Evolutionary conservation across 495 filamentous ascomycete species (phyloP).

Genomic region (Annulohypoxylon moriforme): DNA sequence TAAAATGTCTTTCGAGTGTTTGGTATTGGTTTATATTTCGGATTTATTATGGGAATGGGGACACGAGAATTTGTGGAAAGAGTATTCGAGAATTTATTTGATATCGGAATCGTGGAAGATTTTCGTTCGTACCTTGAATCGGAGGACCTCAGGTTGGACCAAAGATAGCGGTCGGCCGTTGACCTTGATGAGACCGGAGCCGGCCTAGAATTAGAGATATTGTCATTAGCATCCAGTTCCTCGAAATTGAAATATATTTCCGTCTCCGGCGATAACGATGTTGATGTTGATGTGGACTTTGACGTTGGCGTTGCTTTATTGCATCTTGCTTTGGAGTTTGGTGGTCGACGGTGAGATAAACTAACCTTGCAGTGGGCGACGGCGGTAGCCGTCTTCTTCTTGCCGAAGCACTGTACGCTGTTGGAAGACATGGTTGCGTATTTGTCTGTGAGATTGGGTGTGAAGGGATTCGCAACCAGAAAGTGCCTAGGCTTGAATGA

Average conservation of each 20-base stretch:
- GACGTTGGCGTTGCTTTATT: slow-evolving; percentile 1
- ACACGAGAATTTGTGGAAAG: background rate
- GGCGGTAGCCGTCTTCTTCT: slow-evolving; percentile 86
- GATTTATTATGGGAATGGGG: background rate
- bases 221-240: slow-evolving; percentile 20
- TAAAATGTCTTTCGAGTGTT: background rate
- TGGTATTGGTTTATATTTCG: background rate
- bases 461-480: slow-evolving; percentile 43
- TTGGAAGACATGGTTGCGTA: slow-evolving; percentile 76
- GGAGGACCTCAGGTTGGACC: slow-evolving; percentile 94
- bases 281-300: too few species aligned
- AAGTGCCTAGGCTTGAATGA: slow-evolving; percentile 29
- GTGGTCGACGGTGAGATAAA: background rate
- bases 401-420: slow-evolving; percentile 95
- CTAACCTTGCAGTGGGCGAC: slow-evolving; percentile 96
- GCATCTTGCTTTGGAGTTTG: background rate
- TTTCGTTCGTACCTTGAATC: slow-evolving; percentile 80
- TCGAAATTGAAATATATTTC: background rate
- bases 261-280: background rate
- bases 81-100: slow-evolving; percentile 12
- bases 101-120: slow-evolving; percentile 17
- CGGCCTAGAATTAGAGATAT: slow-evolving; percentile 66
- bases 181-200: slow-evolving; percentile 96
- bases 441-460: slow-evolving; percentile 25
- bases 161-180: slow-evolving; percentile 96